Evolutionary conservation across 495 filamentous ascomycete genomes (phyloP), one percentile per base, ranked within the genome.

Genomic region (Elasticomyces elasticus): DNA sequence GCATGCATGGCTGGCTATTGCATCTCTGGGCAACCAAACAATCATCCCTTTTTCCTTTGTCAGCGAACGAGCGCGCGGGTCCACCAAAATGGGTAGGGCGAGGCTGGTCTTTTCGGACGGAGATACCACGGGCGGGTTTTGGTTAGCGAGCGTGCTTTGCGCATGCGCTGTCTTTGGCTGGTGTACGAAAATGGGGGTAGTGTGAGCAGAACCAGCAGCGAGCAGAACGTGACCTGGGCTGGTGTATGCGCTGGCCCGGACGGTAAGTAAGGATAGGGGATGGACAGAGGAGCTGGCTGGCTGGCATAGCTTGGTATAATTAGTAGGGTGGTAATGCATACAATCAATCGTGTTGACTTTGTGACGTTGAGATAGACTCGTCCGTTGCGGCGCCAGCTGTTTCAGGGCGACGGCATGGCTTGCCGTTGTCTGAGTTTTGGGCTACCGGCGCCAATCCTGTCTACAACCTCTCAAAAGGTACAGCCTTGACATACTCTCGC

Each of bases 231-330:
- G 35, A 17, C 15, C 4, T 40, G 35, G 35, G 13, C 35, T n/a
- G 19, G 19, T 22, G 24, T 10, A 23, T 5, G 42, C 20, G 42
- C 6, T 45, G 42, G 42, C 42, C 20, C 6, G 2, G 6, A 23
- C 4, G 6, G 42, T 2, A 7, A 12, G 5, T 10, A 45, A 23
- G 6, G 5, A 45, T 5, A 23, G 5, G 42, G 20, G 46, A 30
- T 15, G 10, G 45, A 12, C 5, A 19, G 22, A 22, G 45, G 45
- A 27, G 30, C 30, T 33, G 22, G 46, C 46, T 49, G 46, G 46
- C 28, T 41, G 49, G 49, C 28, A 9, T 51, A 51, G 49, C 28
- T 51, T 51, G 41, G 49, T 51, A 51, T 51, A 51, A 51, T 51
- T 51, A 38, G 28, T 46, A 26, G 30, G 37, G 42, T 10, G 22